phyloP scores from a whole-genome alignment of 2,329 filamentous ascomycete species.

The Alternaria gaisen region DNA sequence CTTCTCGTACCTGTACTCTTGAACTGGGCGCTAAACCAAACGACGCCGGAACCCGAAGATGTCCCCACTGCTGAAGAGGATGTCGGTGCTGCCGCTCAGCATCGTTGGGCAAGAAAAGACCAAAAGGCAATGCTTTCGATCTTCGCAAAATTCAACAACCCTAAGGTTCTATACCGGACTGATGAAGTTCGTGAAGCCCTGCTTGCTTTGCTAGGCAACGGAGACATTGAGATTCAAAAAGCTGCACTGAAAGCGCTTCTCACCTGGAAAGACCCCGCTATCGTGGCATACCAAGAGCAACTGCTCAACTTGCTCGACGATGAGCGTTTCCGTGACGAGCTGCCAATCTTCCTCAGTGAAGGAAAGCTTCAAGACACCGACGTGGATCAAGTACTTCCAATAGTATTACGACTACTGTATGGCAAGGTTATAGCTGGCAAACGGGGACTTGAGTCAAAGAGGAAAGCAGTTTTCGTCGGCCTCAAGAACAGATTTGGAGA shows the following conservation, averaged over 20 bases:
- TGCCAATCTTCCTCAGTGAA: constrained; percentile 83
- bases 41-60: constrained; percentile 11
- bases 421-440: constrained; percentile 86
- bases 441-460: constrained; percentile 80
- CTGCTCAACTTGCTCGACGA: constrained; percentile 89
- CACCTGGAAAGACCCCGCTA: constrained; percentile 82
- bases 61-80: constrained; percentile 2
- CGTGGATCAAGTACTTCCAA: constrained; percentile 77
- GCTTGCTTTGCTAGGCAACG: constrained; percentile 80
- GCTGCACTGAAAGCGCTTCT: constrained; percentile 83
- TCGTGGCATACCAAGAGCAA: constrained; percentile 84
- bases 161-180: constrained; percentile 80
- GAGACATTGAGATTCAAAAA: constrained; percentile 89
- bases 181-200: constrained; percentile 79
- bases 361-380: constrained; percentile 77
- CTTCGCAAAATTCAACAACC: constrained; percentile 86
- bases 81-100: constrained; percentile 24
- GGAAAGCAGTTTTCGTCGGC: constrained; percentile 77
- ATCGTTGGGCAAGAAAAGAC: constrained; percentile 77
- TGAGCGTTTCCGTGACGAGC: constrained; percentile 88
- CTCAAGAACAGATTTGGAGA: constrained; percentile 76
- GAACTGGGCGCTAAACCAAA: constrained; percentile 68
- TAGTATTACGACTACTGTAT: constrained; percentile 87
- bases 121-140: constrained; percentile 83
- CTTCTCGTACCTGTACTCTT: constrained; percentile 86